phyloP scores from a whole-genome alignment of 2,329 filamentous ascomycete species.

The Scopulariopsis brevicaulis region DNA sequence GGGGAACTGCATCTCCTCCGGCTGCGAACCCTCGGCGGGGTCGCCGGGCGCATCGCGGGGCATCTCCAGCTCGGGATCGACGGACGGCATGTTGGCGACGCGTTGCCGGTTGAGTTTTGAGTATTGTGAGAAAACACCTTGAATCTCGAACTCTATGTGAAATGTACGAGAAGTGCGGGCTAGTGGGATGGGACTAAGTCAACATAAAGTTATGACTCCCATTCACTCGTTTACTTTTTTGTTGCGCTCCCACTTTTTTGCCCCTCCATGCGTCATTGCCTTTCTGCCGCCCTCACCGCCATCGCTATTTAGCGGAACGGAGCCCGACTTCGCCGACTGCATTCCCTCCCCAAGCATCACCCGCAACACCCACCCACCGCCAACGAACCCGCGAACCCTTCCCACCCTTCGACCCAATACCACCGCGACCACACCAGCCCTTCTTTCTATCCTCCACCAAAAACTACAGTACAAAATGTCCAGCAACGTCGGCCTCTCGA shows the following conservation, averaged over 20 bases:
- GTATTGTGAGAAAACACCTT: background rate
- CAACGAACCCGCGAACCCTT: background rate
- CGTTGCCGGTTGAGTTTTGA: background rate
- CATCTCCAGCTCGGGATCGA: background rate
- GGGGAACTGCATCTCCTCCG: constrained; percentile 49
- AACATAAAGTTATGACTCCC: background rate
- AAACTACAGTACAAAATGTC: constrained; percentile 54
- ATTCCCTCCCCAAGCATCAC: no score
- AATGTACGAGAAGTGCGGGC: no score
- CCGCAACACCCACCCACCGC: background rate
- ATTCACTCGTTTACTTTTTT: background rate
- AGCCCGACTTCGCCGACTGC: background rate
- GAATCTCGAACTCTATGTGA: background rate
- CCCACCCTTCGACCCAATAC: no score
- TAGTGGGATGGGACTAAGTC: background rate
- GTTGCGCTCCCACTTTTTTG: background rate
- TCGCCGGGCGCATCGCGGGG: background rate
- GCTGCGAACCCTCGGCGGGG: background rate
- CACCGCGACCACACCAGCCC: no score
- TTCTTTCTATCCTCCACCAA: no score
- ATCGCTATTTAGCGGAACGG: background rate
- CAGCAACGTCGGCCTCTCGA: constrained; percentile 91
- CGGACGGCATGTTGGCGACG: background rate
- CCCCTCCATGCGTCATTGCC: background rate
- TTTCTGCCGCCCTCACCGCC: constrained; percentile 1